phyloP scores from a whole-genome alignment of 495 filamentous ascomycete species.

The Tuber brumale region DNA sequence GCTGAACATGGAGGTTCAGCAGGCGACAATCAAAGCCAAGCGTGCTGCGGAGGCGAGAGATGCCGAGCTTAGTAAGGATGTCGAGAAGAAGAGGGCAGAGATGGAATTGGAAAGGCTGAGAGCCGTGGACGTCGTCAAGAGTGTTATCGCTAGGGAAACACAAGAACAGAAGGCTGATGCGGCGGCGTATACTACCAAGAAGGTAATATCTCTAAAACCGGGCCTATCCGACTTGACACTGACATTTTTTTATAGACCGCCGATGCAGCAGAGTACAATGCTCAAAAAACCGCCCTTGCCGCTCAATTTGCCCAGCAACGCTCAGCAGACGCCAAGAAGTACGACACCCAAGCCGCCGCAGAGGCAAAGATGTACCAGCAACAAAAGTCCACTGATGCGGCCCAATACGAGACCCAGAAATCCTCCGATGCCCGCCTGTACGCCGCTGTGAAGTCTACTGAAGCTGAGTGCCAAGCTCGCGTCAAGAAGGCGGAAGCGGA shows the following conservation, averaged over 20 bases:
- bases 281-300: constrained; percentile 54
- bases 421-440: constrained; percentile 40
- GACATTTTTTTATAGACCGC: constrained; percentile 44
- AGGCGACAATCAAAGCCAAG: constrained; percentile 62
- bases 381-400: constrained; percentile 54
- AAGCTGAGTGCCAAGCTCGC: constrained; percentile 43
- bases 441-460: constrained; percentile 43
- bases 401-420: constrained; percentile 37
- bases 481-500: constrained; percentile 47
- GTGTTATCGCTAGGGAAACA: constrained; percentile 63
- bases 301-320: constrained; percentile 37
- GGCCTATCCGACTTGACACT: background rate
- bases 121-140: constrained; percentile 69
- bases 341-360: constrained; percentile 53
- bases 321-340: constrained; percentile 42
- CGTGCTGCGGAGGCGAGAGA: constrained; percentile 65
- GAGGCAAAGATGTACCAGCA: constrained; percentile 56
- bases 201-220: constrained; percentile 30
- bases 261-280: constrained; percentile 54
- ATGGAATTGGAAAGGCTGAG: constrained; percentile 73
- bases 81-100: constrained; percentile 65
- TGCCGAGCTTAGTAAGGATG: constrained; percentile 66
- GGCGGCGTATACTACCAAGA: constrained; percentile 45
- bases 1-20: constrained; percentile 62
- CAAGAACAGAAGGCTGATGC: constrained; percentile 69